These are phyloP conservation scores for Panicum hallii DNA, from an alignment of 202 grass and related monocot species.

Conservation along the genomic window DNA sequence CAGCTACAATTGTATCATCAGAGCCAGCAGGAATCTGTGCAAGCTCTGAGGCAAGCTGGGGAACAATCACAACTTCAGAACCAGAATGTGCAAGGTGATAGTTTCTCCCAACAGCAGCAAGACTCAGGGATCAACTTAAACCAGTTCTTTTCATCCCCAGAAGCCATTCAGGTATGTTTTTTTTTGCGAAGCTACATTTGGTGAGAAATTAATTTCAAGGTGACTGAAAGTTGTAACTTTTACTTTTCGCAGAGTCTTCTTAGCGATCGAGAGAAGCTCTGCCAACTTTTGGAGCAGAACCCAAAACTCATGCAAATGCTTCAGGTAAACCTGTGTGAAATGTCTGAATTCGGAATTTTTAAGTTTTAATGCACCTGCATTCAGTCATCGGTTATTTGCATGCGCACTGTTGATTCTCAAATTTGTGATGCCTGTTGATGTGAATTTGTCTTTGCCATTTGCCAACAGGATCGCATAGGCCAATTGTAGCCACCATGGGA, in stretches of 20 bases:
- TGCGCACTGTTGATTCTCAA: background rate
- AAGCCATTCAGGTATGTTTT: conserved; percentile 89
- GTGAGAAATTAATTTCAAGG: conserved; percentile 10
- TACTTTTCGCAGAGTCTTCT: conserved; percentile 67
- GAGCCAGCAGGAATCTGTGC: conserved; percentile 64
- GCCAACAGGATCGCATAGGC: conserved; percentile 56
- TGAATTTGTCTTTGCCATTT: conserved; percentile 2
- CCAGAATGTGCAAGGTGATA: conserved; percentile 66
- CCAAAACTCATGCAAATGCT: conserved; percentile 99
- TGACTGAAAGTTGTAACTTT: conserved; percentile 1
- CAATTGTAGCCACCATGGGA: conserved; percentile 40
- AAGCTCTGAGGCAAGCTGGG: conserved; percentile 42
- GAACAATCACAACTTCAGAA: conserved; percentile 60
- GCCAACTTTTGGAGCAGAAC: conserved; percentile 85
- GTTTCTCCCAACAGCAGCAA: conserved; percentile 65
- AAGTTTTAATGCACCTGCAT: background rate
- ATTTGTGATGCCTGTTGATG: background rate
- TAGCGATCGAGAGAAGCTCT: conserved; percentile 89
- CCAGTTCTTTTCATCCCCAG: conserved; percentile 84
- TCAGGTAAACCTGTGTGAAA: conserved; percentile 61
- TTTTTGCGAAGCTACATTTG: background rate
- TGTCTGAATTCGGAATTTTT: background rate
- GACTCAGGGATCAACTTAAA: conserved; percentile 75
- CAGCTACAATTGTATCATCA: conserved; percentile 74
- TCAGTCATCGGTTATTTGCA: conserved; percentile 4